These are phyloP conservation scores for Dactylellina leptospora DNA, from an alignment of 2,329 filamentous ascomycete species.

Conservation along the genomic window DNA sequence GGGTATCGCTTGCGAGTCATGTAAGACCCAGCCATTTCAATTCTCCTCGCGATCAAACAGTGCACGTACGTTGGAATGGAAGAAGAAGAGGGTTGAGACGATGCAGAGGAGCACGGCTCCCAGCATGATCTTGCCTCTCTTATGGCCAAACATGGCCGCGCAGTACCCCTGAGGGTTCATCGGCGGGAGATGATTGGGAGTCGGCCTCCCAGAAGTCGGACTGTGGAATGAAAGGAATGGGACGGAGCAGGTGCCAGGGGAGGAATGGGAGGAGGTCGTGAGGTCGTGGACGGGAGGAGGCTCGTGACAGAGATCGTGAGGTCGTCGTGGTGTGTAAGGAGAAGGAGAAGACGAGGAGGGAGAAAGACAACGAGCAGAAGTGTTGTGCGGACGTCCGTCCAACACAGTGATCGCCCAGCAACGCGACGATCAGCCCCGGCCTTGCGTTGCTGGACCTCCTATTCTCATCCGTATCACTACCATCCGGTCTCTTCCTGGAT, in stretches of 20 bases:
- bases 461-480: no score
- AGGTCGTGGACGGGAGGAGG: constrained; percentile 1
- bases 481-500: no score
- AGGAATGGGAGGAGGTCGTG: not conserved
- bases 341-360: not conserved
- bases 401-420: not conserved
- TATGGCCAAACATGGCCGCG: constrained; percentile 44
- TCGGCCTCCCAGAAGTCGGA: constrained; percentile 3
- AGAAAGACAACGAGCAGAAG: not conserved
- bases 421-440: not conserved
- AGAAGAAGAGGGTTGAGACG: constrained; percentile 31
- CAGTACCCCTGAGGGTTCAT: constrained; percentile 53
- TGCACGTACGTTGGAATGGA: constrained; percentile 19
- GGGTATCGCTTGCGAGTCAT: not conserved
- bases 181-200: constrained; percentile 13
- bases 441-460: not conserved
- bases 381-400: not conserved
- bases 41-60: no score
- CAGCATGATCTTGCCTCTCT: constrained; percentile 47
- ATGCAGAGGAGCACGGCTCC: constrained; percentile 34
- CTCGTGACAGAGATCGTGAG: not conserved
- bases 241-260: not conserved
- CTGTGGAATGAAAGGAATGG: not conserved
- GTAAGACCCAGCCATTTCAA: not conserved
- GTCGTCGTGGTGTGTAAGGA: not conserved